These are phyloP conservation scores for Yarrowia sp. DNA, from an alignment of 805 yeast genomes.

Conservation along the genomic window DNA sequence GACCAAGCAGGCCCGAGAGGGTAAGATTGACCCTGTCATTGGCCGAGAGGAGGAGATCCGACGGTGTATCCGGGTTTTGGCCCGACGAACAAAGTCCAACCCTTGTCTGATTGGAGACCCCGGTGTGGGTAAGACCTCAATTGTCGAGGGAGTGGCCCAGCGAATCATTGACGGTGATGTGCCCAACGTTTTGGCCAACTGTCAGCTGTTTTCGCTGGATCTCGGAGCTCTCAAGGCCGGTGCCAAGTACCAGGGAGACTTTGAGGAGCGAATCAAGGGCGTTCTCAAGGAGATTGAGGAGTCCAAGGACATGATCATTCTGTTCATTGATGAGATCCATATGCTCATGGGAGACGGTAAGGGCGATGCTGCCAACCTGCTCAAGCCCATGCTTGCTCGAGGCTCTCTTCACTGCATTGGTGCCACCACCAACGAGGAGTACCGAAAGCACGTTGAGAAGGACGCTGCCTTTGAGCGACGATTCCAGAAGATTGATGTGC, in stretches of 20 bases:
- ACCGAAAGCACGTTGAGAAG: slow-evolving; percentile 86
- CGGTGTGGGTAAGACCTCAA: slow-evolving; percentile 98
- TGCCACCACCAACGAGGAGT: slow-evolving; percentile 94
- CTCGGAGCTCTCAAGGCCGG: slow-evolving; percentile 97
- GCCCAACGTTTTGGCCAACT: slow-evolving; percentile 78
- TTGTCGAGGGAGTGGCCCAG: slow-evolving; percentile 98
- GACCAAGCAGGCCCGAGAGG: slow-evolving; percentile 89
- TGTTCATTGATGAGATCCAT: slow-evolving; percentile 96
- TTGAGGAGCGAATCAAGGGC: slow-evolving; percentile 96
- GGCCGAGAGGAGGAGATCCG: slow-evolving; percentile 99
- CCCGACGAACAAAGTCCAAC: slow-evolving; percentile 96
- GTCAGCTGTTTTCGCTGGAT: slow-evolving; percentile 83
- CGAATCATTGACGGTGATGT: slow-evolving; percentile 94
- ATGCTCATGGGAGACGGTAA: slow-evolving; percentile 99
- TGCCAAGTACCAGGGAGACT: slow-evolving; percentile 97
- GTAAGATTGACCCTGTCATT: slow-evolving; percentile 95
- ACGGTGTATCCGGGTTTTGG: slow-evolving; percentile 87
- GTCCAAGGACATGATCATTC: slow-evolving; percentile 76
- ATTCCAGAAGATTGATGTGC: slow-evolving; percentile 95
- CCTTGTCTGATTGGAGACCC: slow-evolving; percentile 98
- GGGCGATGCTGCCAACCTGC: slow-evolving; percentile 91
- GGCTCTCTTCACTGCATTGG: slow-evolving; percentile 97
- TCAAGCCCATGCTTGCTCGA: slow-evolving; percentile 96
- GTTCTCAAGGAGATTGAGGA: slow-evolving; percentile 91
- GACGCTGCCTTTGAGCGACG: slow-evolving; percentile 99